Evolutionary conservation across 2,329 filamentous ascomycete species (phyloP), one percentile per base, ranked within the genome.

Genomic region (Westerdykella aurantiaca): DNA sequence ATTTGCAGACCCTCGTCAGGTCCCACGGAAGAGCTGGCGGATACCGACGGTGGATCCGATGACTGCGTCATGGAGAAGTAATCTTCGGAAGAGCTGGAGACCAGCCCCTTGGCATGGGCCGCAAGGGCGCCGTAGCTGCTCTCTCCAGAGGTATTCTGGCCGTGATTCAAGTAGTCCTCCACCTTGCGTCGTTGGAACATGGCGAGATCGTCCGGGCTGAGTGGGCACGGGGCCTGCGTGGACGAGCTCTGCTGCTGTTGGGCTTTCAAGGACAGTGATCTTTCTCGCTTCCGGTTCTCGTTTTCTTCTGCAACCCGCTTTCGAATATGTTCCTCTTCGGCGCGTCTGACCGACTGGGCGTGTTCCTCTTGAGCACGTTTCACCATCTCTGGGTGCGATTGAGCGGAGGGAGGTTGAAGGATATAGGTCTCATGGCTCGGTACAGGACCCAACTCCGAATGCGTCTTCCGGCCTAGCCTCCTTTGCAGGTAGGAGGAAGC

Each of bases 41-140:
- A 75, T n/a, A 69, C 67, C 7, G 73, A 76, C 2, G 73, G 73
- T 10, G 73, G 73, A 44, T 75, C 72, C 9, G 72, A 75, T 5
- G 71, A 73, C 52, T 73, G 72, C 18, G 73, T 75, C 46, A 74
- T 72, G 31, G 70, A 71, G 41, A 76, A 70, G 35, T 69, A 68
- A 40, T 71, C 69, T 34, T 75, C 72, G 5, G 72, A 75, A 5
- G 72, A 73, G 52, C 68, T 74, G 12, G 72, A 73, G 4, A 67
- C 63, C 40, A 66, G 42, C 55, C 45, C 46, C 55, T 44, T 25
- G 48, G 45, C 3, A 12, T 35, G 33, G 33, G n/a, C 5, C 7
- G 17, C n/a, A 18, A 14, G n/a, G 33, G 33, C 33, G 16, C 17
- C 33, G 11, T 13, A 18, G 7, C n/a, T 18, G 33, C 33, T 13